Evolutionary conservation across 768 basidiomycete genomes (phyloP), one percentile per base, ranked within the genome.

Genomic region (Pisolithus tinctorius): DNA sequence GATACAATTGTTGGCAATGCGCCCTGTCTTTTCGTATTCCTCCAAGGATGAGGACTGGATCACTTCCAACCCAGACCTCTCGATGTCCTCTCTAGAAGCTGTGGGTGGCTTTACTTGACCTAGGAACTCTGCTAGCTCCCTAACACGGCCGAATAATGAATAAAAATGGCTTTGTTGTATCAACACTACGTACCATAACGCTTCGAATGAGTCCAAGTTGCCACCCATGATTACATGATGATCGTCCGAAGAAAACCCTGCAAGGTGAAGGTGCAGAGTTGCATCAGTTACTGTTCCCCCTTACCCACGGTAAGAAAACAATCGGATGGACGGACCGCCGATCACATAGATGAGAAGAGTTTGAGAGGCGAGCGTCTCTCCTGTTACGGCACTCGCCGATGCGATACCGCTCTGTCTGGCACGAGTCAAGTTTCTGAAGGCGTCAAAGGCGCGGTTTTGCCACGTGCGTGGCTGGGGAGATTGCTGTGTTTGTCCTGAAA

Each of bases 311-410:
- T 38, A 46, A 45, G 34, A 8, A 38, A 43, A 34, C 26, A 8
- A 8, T 16, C 14, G 30, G 4, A 45, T 34, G 47, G 45, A 66
- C 77, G 46, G 55, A 81, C 86, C 87, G 47, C 88, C 88, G 63
- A 91, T 88, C 54, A 94, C 91, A 69, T 91, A 93, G 51, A 94
- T 92, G 66, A 93, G 73, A 69, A 93, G 93, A 16, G 89, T 93
- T 56, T 89, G 70, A 42, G 82, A 82, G 16, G 69, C 70, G 9
- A 59, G 55, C 6, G 53, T 16, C 20, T 60, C 61, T 29, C 23
- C 26, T 26, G 43, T 27, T 7, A 25, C 6, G 13, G 43, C 10
- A n/a, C 16, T n/a, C 9, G 26, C 11, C 27, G 43, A 14, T 42
- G 41, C 20, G 25, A 14, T 10, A 36, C 56, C 51, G 13, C 55